These are phyloP conservation scores for Pilatotrama ljubarskyi DNA, from an alignment of 768 basidiomycete genomes.

Conservation along the genomic window DNA sequence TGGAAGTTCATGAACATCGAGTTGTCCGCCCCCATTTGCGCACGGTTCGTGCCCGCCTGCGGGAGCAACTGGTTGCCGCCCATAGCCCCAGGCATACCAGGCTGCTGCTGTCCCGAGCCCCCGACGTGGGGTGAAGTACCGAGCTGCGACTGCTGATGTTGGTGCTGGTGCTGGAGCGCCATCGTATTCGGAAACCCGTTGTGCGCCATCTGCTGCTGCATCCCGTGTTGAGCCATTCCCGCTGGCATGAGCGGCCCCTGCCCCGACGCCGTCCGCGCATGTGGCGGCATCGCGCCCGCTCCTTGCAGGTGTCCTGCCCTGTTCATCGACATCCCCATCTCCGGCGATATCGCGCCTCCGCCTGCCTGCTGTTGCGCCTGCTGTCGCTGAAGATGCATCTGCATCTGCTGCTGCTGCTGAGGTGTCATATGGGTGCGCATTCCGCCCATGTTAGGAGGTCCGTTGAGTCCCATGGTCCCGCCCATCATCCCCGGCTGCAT, in stretches of 20 bases:
- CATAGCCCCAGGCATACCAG: conserved; percentile 18
- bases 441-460: conserved; percentile 41
- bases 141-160: conserved; percentile 35
- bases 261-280: conserved; percentile 45
- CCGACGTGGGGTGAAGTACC: conserved; percentile 46
- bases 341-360: conserved; percentile 42
- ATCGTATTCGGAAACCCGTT: conserved; percentile 41
- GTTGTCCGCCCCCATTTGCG: conserved; percentile 49
- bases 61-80: conserved; percentile 26
- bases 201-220: conserved; percentile 31
- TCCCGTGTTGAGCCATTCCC: conserved; percentile 37
- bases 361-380: conserved; percentile 36
- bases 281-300: conserved; percentile 44
- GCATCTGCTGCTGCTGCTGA: conserved; percentile 35
- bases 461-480: conserved; percentile 44
- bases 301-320: conserved; percentile 32
- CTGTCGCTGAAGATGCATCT: conserved; percentile 35
- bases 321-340: conserved; percentile 41
- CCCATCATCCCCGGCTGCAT: conserved; percentile 39
- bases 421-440: conserved; percentile 33
- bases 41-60: conserved; percentile 42
- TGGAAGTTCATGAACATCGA: conserved; percentile 47
- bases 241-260: conserved; percentile 51
- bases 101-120: conserved; percentile 38
- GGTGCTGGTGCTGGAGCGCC: conserved; percentile 41